Percentiles rank a stretch among this genome's conserved stretches.
phyloP scores from a whole-genome alignment of 2,329 filamentous ascomycete genomes.

The Monilinia aucupariae region DNA sequence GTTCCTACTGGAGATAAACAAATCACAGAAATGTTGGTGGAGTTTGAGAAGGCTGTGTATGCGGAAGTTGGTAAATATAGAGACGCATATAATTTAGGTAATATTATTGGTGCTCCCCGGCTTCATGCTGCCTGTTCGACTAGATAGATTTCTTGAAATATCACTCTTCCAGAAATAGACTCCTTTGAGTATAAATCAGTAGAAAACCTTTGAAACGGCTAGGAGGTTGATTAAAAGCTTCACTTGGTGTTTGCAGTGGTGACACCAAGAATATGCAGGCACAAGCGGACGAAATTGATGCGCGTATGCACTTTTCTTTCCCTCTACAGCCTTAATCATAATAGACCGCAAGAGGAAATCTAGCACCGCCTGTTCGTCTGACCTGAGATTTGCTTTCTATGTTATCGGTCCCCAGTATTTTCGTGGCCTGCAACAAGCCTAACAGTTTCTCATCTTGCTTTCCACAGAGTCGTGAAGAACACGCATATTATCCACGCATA shows the following conservation, averaged over 20 bases:
- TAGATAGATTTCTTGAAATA: not conserved
- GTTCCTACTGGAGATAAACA: constrained; percentile 39
- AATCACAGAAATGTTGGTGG: constrained; percentile 34
- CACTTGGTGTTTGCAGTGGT: not conserved
- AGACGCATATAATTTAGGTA: not conserved
- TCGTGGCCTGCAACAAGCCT: not conserved
- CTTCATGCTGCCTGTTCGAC: not conserved
- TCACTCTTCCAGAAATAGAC: not conserved
- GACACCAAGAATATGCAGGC: not conserved
- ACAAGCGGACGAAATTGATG: not conserved
- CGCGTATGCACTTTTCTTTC: not conserved
- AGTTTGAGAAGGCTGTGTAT: constrained; percentile 41
- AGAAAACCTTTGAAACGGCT: not conserved
- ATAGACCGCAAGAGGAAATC: not conserved
- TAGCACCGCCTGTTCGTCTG: not conserved
- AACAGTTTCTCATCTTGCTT: not conserved
- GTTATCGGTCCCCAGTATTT: not conserved
- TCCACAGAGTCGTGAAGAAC: not conserved
- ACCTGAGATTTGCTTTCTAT: too few species aligned
- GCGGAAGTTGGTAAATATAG: constrained; percentile 2
- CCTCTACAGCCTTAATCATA: not conserved
- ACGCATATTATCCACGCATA: not conserved
- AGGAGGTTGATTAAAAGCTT: not conserved
- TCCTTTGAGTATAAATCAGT: not conserved
- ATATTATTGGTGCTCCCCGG: not conserved